phyloP scores from a whole-genome alignment of 2,329 filamentous ascomycete species.

The Venturia effusa region DNA sequence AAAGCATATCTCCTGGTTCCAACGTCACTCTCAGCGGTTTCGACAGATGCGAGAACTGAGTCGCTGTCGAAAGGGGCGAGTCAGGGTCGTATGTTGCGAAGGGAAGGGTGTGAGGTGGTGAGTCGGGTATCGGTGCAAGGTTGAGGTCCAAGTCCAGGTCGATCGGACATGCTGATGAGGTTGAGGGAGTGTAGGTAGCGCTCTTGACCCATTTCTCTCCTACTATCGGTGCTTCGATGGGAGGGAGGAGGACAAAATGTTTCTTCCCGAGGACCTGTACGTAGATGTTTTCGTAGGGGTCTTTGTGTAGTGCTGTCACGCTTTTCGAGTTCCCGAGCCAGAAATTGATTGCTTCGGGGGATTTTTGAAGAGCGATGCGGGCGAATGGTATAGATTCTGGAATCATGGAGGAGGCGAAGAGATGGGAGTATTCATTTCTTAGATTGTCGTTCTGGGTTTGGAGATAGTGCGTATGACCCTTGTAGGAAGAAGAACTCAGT shows the following conservation, averaged over 20 bases:
- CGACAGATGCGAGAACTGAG: constrained; percentile 49
- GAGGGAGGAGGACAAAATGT: constrained; percentile 65
- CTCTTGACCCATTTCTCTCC: constrained; percentile 48
- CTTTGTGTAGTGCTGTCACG: constrained; percentile 64
- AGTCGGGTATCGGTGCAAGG: constrained; percentile 24
- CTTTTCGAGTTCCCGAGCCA: constrained; percentile 43
- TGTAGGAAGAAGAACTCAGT: not conserved
- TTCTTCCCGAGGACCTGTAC: constrained; percentile 64
- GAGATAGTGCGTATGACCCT: not conserved
- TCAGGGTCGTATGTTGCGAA: constrained; percentile 71
- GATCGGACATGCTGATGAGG: not conserved
- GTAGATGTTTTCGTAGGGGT: constrained; percentile 80
- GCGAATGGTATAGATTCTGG: constrained; percentile 59
- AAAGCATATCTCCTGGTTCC: constrained; percentile 66
- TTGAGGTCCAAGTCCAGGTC: constrained; percentile 10
- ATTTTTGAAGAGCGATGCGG: constrained; percentile 53
- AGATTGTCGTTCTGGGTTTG: constrained; percentile 49
- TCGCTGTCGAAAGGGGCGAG: constrained; percentile 36
- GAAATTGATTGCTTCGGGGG: constrained; percentile 68
- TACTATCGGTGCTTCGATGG: constrained; percentile 57
- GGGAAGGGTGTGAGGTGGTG: constrained; percentile 41
- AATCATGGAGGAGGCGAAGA: constrained; percentile 49
- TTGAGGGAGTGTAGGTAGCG: constrained; percentile 43
- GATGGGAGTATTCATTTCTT: constrained; percentile 54
- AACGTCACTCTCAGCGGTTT: constrained; percentile 57